Base-by-base conservation (phyloP, 2,329 filamentous ascomycete species). In the Aspergillus phoenicis region DNA sequence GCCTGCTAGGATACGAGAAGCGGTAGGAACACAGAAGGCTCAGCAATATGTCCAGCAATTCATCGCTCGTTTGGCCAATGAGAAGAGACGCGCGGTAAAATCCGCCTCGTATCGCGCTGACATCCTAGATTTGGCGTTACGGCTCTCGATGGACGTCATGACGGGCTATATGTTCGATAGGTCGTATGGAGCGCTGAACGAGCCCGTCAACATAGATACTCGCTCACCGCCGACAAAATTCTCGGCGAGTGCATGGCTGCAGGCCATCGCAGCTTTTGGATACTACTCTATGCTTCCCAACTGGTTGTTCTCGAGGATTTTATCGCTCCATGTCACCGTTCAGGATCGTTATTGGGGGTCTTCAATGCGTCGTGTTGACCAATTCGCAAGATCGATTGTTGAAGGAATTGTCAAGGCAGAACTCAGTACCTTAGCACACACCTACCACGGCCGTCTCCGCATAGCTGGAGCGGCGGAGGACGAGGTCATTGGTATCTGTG, bases 81-180 rank as follows among this genome's bases (percentile, higher is more conserved):
- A 33, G 11, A 52, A 52, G 36, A 20, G 5, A 10, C 33, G 24
- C n/a, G 38, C 26, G 33, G 17, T 28, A 8, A 22, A 45, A 3
- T 33, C 47, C 8, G 2, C 28, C 15, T 49, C 8, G 10, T 10
- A 30, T 33, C 47, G 26, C 2, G 52, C 45, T 2, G 57, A 58
- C 17, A 43, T 58, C 38, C 24, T 58, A 2, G 57, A 58, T 10
- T 24, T 58, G 10, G 39, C 47, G 0, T 33, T 49, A 4, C 47
- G 57, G 4, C 48, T 58, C 1, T 58, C 57, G 24, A 41, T 58
- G n/a, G 57, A 58, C 4, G 57, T 53, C 2, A 43, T 58, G 48
- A 48, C 57, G 15, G 57, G 57, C 26, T 58, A 58, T 4, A 49
- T 58, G 33, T 52, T 58, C 22, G 28, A 52, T 13, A 45, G n/a